These are phyloP conservation scores for Plantago major DNA, from an alignment of 257 asterid species.

Conservation along the genomic window DNA sequence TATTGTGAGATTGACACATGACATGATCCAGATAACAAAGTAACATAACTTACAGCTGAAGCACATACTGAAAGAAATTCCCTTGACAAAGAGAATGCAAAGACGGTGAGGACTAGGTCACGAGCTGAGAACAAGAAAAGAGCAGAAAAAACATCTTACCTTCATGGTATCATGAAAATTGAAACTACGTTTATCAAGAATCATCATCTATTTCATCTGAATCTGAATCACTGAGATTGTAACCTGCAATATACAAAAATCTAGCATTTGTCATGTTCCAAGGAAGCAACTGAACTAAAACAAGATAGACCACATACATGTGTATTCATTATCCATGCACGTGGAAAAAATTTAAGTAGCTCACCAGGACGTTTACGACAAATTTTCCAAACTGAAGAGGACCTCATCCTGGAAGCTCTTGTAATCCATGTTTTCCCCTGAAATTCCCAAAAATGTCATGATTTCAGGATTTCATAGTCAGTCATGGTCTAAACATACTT, in stretches of 20 bases:
- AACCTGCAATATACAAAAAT: slow-evolving; percentile 38
- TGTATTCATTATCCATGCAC: not conserved
- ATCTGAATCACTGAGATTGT: slow-evolving; percentile 79
- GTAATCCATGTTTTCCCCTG: slow-evolving; percentile 64
- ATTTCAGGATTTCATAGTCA: too few relatives aligned
- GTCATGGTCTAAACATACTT: too few relatives aligned
- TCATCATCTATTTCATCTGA: slow-evolving; percentile 41
- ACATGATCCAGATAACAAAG: too few relatives aligned
- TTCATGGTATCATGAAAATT: slow-evolving; percentile 11
- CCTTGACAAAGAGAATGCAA: too few relatives aligned
- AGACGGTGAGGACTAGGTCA: too few relatives aligned
- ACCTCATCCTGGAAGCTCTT: slow-evolving; percentile 58
- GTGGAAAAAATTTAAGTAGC: slow-evolving; percentile 9
- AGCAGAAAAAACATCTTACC: slow-evolving; percentile 25
- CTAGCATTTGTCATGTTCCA: not conserved
- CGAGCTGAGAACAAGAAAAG: not conserved
- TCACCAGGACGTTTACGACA: slow-evolving; percentile 75
- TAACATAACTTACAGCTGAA: too few relatives aligned
- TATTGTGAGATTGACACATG: too few relatives aligned
- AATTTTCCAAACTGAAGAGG: slow-evolving; percentile 64
- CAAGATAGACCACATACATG: not conserved
- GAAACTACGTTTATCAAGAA: slow-evolving; percentile 23
- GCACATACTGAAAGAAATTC: too few relatives aligned
- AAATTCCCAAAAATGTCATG: slow-evolving; percentile 1
- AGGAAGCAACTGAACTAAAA: not conserved